A percentile compares a stretch with the other conserved stretches of the same genome.
Conservation (phyloP, 495 filamentous ascomycete genomes). For the Durotheca rogersii region DNA sequence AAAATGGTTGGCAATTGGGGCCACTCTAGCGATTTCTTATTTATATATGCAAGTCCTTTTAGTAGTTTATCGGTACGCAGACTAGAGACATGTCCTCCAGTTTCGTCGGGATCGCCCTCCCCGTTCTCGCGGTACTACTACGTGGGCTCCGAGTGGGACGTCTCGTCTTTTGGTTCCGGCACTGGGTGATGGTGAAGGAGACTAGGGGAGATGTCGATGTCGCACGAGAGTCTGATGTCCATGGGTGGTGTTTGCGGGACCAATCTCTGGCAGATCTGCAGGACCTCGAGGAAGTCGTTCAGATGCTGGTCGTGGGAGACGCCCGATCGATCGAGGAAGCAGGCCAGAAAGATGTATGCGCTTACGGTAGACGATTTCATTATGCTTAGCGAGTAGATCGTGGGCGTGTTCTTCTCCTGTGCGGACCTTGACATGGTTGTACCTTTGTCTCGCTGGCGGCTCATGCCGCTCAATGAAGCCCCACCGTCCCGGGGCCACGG, state of each 20-base stretch:
- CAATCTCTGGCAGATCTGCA: constrained; percentile 17
- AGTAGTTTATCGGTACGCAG: constrained; percentile 16
- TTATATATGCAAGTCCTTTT: neutral
- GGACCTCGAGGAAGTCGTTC: constrained; percentile 17
- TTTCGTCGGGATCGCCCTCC: constrained; percentile 12
- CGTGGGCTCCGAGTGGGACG: constrained; percentile 11
- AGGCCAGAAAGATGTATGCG: constrained; percentile 22
- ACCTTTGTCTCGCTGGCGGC: constrained; percentile 20
- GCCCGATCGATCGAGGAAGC: constrained; percentile 24
- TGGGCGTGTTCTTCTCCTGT: constrained; percentile 18
- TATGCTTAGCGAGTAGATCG: constrained; percentile 10
- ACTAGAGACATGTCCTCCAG: constrained; percentile 12
- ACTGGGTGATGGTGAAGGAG: constrained; percentile 23
- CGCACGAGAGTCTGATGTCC: constrained; percentile 19
- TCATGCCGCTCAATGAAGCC: constrained; percentile 20
- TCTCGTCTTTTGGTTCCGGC: constrained; percentile 23
- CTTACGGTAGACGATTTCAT: constrained; percentile 19
- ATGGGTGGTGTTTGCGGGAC: constrained; percentile 10
- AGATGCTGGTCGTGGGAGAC: constrained; percentile 24
- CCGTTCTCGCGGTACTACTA: too few species aligned
- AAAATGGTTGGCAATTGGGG: too few species aligned
- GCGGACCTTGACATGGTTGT: constrained; percentile 32
- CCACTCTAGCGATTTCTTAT: too few species aligned
- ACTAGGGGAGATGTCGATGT: constrained; percentile 27
- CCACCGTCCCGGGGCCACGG: constrained; percentile 22